These are phyloP conservation scores for Tuber microsphaerosporum DNA, from an alignment of 495 filamentous ascomycete species.

Conservation along the genomic window DNA sequence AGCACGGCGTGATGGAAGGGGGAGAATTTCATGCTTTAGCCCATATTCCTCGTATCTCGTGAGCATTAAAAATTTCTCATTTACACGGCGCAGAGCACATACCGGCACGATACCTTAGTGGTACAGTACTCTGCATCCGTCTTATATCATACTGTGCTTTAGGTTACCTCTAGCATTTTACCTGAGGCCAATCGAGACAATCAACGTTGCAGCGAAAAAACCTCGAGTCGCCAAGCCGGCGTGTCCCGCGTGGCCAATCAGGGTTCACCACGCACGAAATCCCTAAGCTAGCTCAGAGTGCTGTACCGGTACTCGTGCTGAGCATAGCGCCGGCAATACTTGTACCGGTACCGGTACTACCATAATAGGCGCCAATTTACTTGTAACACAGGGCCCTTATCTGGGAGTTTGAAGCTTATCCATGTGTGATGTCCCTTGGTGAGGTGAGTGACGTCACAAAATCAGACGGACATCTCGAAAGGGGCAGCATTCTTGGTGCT, in stretches of 20 bases:
- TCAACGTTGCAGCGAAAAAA: slow-evolving; percentile 18
- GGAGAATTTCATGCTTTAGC: not conserved
- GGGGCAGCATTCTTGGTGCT: not conserved
- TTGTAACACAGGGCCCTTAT: slow-evolving; percentile 13
- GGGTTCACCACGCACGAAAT: slow-evolving; percentile 26
- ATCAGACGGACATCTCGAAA: not conserved
- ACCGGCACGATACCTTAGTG: not conserved
- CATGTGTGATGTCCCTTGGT: not conserved
- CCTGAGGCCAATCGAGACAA: slow-evolving; percentile 9
- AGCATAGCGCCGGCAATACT: too few species aligned
- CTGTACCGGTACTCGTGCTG: not conserved
- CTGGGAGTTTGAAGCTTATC: not conserved
- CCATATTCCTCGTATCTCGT: not conserved
- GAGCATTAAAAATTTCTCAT: not conserved
- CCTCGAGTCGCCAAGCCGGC: slow-evolving; percentile 20
- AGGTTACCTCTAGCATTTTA: not conserved
- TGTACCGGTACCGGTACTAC: too few species aligned
- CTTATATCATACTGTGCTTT: too few species aligned
- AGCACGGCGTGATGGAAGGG: not conserved
- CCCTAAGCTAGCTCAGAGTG: slow-evolving; percentile 12
- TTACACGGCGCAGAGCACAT: not conserved
- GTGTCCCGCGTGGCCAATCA: slow-evolving; percentile 28
- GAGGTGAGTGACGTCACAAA: not conserved
- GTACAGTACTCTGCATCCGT: not conserved
- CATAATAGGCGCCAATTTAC: not conserved